A percentile compares a stretch with the other conserved stretches of the same genome.
Evolutionary conservation across 495 filamentous ascomycete species (phyloP).

Genomic region (Trichoderma reesei): DNA sequence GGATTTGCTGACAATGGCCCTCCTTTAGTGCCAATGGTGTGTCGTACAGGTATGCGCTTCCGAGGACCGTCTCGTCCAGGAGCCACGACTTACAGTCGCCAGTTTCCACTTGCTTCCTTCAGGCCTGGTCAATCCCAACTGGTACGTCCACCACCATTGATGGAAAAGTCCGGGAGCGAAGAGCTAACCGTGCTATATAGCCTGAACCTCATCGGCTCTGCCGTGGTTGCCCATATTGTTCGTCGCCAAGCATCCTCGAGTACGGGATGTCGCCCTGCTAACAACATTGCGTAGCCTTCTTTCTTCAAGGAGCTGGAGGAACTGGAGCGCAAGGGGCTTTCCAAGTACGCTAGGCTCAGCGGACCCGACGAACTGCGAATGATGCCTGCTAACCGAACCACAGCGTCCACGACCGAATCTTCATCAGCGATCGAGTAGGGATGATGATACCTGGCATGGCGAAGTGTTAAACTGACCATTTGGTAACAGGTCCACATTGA

Average conservation of each 20-base stretch:
- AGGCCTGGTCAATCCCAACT: constrained; percentile 66
- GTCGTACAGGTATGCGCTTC: constrained; percentile 36
- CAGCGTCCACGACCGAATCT: constrained; percentile 9
- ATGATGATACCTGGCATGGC: constrained; percentile 26
- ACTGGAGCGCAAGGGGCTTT: constrained; percentile 62
- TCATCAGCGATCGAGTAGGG: constrained; percentile 57
- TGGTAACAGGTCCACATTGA: constrained; percentile 60
- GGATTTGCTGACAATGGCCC: constrained; percentile 32
- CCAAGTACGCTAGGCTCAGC: constrained; percentile 10
- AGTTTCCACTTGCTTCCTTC: constrained; percentile 57
- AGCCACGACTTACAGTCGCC: neutral
- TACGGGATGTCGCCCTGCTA: neutral
- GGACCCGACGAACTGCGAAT: too few relatives aligned
- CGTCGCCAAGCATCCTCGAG: neutral
- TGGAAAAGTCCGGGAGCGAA: neutral
- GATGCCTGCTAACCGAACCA: too few relatives aligned
- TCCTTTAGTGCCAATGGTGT: constrained; percentile 28
- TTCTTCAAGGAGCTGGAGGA: constrained; percentile 81
- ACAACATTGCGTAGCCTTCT: constrained; percentile 16
- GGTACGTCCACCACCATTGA: constrained; percentile 14
- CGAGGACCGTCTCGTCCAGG: constrained; percentile 44
- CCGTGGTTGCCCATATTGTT: constrained; percentile 74
- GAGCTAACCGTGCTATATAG: neutral
- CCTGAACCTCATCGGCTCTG: constrained; percentile 77
- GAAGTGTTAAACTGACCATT: constrained; percentile 19